These are phyloP conservation scores for Metarhizium guizhouense DNA, from an alignment of 2,329 filamentous ascomycete species.

Conservation along the genomic window DNA sequence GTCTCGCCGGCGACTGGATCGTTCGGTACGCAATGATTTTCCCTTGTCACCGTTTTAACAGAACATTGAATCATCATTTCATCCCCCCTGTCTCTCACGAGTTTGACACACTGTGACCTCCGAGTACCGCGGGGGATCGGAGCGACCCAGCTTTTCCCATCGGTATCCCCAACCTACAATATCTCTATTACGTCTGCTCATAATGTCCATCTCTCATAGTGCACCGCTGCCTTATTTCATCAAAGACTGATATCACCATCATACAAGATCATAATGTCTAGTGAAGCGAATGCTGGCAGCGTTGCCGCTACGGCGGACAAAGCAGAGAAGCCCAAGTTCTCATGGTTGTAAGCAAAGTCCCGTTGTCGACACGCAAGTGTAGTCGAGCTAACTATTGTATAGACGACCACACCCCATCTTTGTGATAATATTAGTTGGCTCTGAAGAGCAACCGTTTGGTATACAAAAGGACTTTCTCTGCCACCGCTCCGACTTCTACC, in stretches of 20 bases:
- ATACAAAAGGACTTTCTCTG: constrained; percentile 52
- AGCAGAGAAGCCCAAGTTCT: constrained; percentile 15
- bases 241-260: not conserved
- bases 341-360: constrained; percentile 26
- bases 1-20: not conserved
- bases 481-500: constrained; percentile 40
- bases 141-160: not conserved
- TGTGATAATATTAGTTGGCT: constrained; percentile 44
- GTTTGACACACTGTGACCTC: not conserved
- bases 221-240: not conserved
- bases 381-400: not conserved
- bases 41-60: not conserved
- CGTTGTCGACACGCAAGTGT: not conserved
- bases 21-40: not conserved
- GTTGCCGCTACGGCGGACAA: constrained; percentile 2
- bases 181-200: not conserved
- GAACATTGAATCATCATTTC: not conserved
- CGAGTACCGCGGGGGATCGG: not conserved
- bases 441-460: constrained; percentile 43
- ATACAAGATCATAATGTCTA: constrained; percentile 7
- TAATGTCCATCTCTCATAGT: not conserved
- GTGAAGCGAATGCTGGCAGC: constrained; percentile 1
- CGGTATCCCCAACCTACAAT: not conserved
- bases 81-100: not conserved
- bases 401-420: constrained; percentile 48